Evolutionary conservation across 2,329 filamentous ascomycete species (phyloP), one percentile per base, ranked within the genome.

Genomic region (Penicillium sp.): DNA sequence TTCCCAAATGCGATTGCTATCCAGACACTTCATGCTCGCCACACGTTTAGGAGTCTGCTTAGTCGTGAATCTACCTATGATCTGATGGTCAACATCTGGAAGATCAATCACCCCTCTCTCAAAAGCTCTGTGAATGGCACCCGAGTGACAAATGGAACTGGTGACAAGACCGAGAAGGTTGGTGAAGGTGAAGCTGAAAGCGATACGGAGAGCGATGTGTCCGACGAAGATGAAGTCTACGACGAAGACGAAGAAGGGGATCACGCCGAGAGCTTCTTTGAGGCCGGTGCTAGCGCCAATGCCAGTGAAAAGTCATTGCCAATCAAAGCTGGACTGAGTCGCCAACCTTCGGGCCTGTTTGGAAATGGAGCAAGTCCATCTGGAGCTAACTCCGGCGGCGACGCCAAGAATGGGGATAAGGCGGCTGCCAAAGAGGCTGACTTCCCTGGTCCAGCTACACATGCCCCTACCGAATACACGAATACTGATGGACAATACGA

Each of bases 1-100:
- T 98, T 99, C 77, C 96, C 96, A 58, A 99, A 99, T 70, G 96
- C 93, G 4, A 90, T 99, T 54, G 95, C 96, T 77, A 96, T 99
- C 44, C 92, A 96, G 50, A 99, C 95, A 0, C 80, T 98, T 13
- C 95, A 99, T 72, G 92, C 95, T 44, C 92, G 95, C 64, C 95
- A 99, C 69, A 88, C 96, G 1, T 99, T 99, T 76, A 93, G 95
- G 54, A 97, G 93, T 76, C 91, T 99, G 64, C 88, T 96, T 5
- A 95, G 92, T 69, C 85, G 95, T 72, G 95, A 99, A 75, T 92
- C 93, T 3, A 98, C 96, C 0, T 99, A 98, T 70, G 96, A 99
- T 71, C 80, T 99, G 46, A 93, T 99, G 71, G 90, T 99, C 64
- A 96, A 96, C 58, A 98, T 99, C 57, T 99, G 95, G 95, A 96